These are phyloP conservation scores for Sindora glabra DNA, from an alignment of 306 rosid genomes.

Conservation along the genomic window DNA sequence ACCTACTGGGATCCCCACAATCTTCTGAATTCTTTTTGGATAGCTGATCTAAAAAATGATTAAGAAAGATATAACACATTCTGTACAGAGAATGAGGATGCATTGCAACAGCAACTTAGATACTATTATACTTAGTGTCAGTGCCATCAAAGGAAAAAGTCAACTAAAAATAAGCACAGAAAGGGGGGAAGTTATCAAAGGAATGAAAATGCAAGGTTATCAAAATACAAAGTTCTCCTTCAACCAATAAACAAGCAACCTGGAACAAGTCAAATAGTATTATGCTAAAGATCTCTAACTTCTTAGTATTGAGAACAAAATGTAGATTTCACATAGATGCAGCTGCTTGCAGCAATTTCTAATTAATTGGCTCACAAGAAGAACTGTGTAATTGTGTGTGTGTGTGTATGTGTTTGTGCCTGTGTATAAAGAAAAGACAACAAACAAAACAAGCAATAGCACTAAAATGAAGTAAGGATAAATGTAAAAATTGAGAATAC, in stretches of 20 bases:
- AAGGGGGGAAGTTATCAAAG: background rate
- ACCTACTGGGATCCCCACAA: conserved; percentile 68
- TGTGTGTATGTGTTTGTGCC: too few relatives aligned
- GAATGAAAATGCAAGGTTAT: background rate
- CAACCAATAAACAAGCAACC: too few relatives aligned
- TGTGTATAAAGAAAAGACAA: background rate
- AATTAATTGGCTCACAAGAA: too few relatives aligned
- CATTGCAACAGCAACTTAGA: background rate
- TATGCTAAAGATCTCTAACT: background rate
- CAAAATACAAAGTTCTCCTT: too few relatives aligned
- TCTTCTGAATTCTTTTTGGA: conserved; percentile 27
- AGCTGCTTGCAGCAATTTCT: too few relatives aligned
- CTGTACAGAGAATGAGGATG: background rate
- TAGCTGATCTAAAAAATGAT: conserved; percentile 30
- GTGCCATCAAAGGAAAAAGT: background rate
- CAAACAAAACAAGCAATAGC: background rate
- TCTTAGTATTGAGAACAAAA: background rate
- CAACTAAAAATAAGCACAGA: background rate
- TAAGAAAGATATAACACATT: conserved; percentile 8
- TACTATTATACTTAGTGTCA: background rate
- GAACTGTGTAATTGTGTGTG: too few relatives aligned
- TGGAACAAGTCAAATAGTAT: too few relatives aligned
- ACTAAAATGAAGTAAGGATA: conserved; percentile 5
- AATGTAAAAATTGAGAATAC: background rate
- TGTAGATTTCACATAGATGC: background rate